Conservation (phyloP, 2,329 filamentous ascomycete species). For the Madurella fahalii region DNA sequence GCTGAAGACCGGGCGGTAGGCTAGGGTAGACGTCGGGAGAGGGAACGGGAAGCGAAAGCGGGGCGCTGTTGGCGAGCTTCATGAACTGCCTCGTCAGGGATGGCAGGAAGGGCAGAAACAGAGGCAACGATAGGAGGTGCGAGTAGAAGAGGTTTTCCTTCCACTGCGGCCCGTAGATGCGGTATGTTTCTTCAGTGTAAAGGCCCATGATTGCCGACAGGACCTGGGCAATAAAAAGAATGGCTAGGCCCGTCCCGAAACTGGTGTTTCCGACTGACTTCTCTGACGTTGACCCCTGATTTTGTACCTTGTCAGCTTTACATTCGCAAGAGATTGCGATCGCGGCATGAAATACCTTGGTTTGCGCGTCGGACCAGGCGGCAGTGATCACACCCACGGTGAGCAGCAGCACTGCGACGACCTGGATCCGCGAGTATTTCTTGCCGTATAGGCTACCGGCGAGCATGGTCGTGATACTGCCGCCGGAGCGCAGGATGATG, state of each 20-base stretch:
- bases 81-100: constrained; percentile 61
- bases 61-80: constrained; percentile 60
- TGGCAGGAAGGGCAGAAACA: constrained; percentile 69
- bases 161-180: constrained; percentile 82
- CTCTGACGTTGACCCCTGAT: constrained; percentile 24
- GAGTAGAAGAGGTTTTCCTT: constrained; percentile 96
- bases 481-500: constrained; percentile 92
- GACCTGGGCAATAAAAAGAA: constrained; percentile 83
- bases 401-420: constrained; percentile 75
- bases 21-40: constrained; percentile 30
- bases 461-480: constrained; percentile 90
- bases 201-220: constrained; percentile 92
- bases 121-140: constrained; percentile 67
- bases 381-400: constrained; percentile 83
- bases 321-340: background rate
- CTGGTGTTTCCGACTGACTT: constrained; percentile 31
- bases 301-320: constrained; percentile 25
- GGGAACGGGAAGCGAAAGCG: constrained; percentile 46
- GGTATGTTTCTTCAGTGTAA: constrained; percentile 89
- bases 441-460: constrained; percentile 88
- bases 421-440: constrained; percentile 73
- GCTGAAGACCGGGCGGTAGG: constrained; percentile 37
- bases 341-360: constrained; percentile 58
- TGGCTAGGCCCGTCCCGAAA: constrained; percentile 67
- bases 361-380: constrained; percentile 82